Conservation (phyloP, 78 protist species). For the Dictyostelium brefeldianum region DNA sequence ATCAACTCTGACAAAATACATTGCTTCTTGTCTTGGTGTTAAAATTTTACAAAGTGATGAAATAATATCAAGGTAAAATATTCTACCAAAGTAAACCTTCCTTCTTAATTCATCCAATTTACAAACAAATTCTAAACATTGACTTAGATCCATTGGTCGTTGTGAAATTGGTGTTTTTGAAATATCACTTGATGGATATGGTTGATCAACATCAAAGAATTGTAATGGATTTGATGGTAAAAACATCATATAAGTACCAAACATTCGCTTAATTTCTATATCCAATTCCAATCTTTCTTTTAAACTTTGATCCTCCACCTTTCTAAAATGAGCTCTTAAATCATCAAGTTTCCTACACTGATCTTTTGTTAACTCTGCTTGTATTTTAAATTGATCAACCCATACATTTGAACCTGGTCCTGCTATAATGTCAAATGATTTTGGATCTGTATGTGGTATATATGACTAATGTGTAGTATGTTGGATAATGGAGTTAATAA, state of each 20-base stretch:
- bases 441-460: too few relatives aligned
- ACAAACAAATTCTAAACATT: conserved; percentile 30
- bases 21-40: conserved; percentile 46
- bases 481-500: too few relatives aligned
- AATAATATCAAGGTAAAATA: conserved; percentile 1
- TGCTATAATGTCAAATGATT: neutral
- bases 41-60: conserved; percentile 8
- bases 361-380: conserved; percentile 3
- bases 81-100: neutral
- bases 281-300: conserved; percentile 32
- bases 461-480: too few relatives aligned
- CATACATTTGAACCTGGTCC: conserved; percentile 36
- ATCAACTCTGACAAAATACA: conserved; percentile 36
- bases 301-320: neutral
- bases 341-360: conserved; percentile 18
- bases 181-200: neutral
- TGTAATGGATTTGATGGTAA: conserved; percentile 25
- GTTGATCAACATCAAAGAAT: neutral
- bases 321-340: neutral
- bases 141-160: conserved; percentile 6
- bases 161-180: neutral
- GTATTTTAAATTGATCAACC: conserved; percentile 17
- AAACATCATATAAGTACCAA: conserved; percentile 29
- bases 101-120: conserved; percentile 33
- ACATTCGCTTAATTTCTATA: conserved; percentile 27